Conservation (phyloP, 1,139 yeast species). For the Citeromyces hawaiiensis region DNA sequence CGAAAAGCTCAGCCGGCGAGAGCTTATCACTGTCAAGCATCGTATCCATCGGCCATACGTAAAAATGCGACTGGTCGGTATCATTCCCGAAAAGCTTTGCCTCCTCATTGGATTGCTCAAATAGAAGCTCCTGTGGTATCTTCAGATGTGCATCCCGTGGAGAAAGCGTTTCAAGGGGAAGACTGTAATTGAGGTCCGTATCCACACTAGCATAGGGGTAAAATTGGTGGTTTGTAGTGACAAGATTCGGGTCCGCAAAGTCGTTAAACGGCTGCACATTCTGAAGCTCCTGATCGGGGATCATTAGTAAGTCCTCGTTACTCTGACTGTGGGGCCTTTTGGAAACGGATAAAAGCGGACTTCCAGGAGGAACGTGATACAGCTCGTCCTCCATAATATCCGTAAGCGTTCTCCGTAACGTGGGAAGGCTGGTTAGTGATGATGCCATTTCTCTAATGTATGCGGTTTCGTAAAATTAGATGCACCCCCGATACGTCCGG, state of each 20-base stretch:
- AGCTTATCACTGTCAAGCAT: slow-evolving; percentile 4
- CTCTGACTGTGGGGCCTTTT: background rate
- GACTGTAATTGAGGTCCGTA: background rate
- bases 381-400: slow-evolving; percentile 36
- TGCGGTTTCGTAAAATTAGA: no score
- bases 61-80: slow-evolving; percentile 3
- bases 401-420: slow-evolving; percentile 26
- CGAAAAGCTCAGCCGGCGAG: slow-evolving; percentile 9
- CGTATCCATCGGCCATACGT: slow-evolving; percentile 6
- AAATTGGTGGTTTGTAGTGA: slow-evolving; percentile 6
- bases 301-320: slow-evolving; percentile 4
- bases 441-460: slow-evolving; percentile 25
- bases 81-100: slow-evolving; percentile 4
- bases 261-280: slow-evolving; percentile 15
- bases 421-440: slow-evolving; percentile 23
- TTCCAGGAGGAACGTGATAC: slow-evolving; percentile 21
- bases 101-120: background rate
- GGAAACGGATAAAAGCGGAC: slow-evolving; percentile 5
- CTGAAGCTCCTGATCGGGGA: slow-evolving; percentile 5
- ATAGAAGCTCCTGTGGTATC: slow-evolving; percentile 7
- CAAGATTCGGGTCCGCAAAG: slow-evolving; percentile 16
- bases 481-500: background rate
- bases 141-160: slow-evolving; percentile 9
- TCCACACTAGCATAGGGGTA: slow-evolving; percentile 1
- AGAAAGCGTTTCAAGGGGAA: slow-evolving; percentile 3